Percentiles rank a stretch among this genome's conserved stretches.
Evolutionary conservation across 140 eudicot species (phyloP).

Genomic region (Erigeron philadelphicus): DNA sequence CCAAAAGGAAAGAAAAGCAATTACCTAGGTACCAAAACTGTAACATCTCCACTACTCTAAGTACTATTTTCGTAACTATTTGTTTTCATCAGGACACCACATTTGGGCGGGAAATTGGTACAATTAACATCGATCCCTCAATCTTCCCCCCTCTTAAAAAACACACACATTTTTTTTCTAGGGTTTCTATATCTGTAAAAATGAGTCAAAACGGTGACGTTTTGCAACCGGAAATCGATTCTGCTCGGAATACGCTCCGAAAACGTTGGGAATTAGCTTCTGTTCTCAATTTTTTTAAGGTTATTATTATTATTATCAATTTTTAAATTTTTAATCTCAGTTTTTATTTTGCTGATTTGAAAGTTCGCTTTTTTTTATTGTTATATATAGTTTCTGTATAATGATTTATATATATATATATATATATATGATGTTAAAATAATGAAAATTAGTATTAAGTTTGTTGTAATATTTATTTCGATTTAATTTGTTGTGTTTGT

Average conservation of each 20-base stretch:
- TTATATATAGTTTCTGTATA: too few relatives aligned
- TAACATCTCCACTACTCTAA: neutral
- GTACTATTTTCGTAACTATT: slow-evolving; percentile 7
- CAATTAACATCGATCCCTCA: slow-evolving; percentile 23
- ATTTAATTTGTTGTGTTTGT: too few relatives aligned
- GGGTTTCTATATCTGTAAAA: slow-evolving; percentile 21
- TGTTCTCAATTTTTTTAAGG: slow-evolving; percentile 70
- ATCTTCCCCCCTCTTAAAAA: neutral
- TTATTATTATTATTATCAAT: slow-evolving; percentile 8
- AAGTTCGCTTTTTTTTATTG: too few relatives aligned
- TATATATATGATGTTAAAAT: too few relatives aligned
- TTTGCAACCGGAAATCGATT: slow-evolving; percentile 27
- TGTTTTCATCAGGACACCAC: neutral
- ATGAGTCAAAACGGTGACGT: slow-evolving; percentile 24
- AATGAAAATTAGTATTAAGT: too few relatives aligned
- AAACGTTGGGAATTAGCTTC: slow-evolving; percentile 85
- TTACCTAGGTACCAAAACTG: slow-evolving; percentile 4
- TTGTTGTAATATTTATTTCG: too few relatives aligned
- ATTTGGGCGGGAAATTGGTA: slow-evolving; percentile 39
- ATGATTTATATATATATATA: too few relatives aligned
- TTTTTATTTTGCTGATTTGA: neutral
- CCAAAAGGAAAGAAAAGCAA: neutral
- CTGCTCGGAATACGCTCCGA: slow-evolving; percentile 49
- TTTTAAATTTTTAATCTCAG: neutral
- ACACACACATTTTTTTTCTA: slow-evolving; percentile 11